Evolutionary conservation across 192 early-diverging fungal species (phyloP).

Genomic region (Backusella parvicylindrica): DNA sequence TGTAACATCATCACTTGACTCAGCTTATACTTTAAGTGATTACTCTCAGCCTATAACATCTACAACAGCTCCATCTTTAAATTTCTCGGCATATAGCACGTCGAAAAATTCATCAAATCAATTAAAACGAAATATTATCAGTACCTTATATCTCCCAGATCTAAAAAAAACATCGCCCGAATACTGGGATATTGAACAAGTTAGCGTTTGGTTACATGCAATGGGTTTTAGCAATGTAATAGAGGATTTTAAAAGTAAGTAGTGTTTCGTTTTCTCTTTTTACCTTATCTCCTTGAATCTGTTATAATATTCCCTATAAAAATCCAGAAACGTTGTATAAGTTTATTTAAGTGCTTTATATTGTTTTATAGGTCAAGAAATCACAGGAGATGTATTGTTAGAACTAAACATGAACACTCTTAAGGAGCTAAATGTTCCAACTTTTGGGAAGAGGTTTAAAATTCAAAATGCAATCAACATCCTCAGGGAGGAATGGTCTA

Average conservation of each 20-base stretch:
- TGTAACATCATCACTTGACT: background rate
- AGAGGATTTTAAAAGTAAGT: conserved; percentile 14
- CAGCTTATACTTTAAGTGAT: background rate
- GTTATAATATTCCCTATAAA: background rate
- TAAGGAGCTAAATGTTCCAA: conserved; percentile 61
- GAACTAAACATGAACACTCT: conserved; percentile 58
- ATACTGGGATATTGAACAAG: conserved; percentile 26
- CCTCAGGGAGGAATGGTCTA: conserved; percentile 32
- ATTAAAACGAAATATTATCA: background rate
- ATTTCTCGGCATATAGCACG: background rate
- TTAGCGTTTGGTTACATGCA: conserved; percentile 22
- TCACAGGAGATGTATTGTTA: conserved; percentile 61
- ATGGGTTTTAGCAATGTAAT: conserved; percentile 17
- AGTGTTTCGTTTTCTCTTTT: background rate
- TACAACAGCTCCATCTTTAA: background rate
- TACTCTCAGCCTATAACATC: background rate
- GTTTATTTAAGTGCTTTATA: background rate
- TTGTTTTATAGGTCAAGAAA: conserved; percentile 53
- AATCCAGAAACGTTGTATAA: background rate
- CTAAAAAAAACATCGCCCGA: background rate
- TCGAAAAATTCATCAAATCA: background rate
- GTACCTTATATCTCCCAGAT: background rate
- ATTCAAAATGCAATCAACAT: conserved; percentile 60
- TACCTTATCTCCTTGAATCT: background rate
- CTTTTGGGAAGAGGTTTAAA: conserved; percentile 65